Evolutionary conservation across 805 yeast genomes (phyloP).

Genomic region (Lachancea kluyveri): DNA sequence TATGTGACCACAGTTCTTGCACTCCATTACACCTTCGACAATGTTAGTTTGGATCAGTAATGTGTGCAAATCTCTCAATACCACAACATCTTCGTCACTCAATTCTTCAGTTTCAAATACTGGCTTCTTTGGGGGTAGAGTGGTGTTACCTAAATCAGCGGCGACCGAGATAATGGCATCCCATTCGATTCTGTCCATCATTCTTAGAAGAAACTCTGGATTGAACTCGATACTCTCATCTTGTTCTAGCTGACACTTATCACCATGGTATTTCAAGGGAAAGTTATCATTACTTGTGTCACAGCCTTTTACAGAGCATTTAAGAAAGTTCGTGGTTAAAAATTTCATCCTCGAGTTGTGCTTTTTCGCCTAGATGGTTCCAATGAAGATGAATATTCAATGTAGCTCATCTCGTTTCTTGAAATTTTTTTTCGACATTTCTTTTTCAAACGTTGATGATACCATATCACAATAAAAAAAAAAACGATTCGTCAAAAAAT

Average conservation of each 20-base stretch:
- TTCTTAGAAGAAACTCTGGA: conserved; percentile 69
- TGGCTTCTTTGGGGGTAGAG: conserved; percentile 59
- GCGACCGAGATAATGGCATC: conserved; percentile 74
- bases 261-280: conserved; percentile 58
- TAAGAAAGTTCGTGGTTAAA: conserved; percentile 92
- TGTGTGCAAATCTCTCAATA: conserved; percentile 70
- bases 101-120: conserved; percentile 32
- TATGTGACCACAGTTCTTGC: conserved; percentile 78
- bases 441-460: too few species aligned
- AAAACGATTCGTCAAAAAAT: too few species aligned
- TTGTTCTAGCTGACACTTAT: conserved; percentile 62
- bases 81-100: conserved; percentile 34
- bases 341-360: conserved; percentile 62
- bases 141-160: conserved; percentile 58
- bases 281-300: conserved; percentile 68
- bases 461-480: too few species aligned
- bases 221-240: conserved; percentile 73
- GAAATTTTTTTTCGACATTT: neutral
- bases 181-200: conserved; percentile 86
- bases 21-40: conserved; percentile 81
- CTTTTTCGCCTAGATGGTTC: neutral
- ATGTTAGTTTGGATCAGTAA: conserved; percentile 82
- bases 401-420: conserved; percentile 4
- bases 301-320: conserved; percentile 83
- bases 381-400: neutral